These are phyloP conservation scores for Saccharomycopsis sp. DNA, from an alignment of 805 yeast genomes.

Conservation along the genomic window DNA sequence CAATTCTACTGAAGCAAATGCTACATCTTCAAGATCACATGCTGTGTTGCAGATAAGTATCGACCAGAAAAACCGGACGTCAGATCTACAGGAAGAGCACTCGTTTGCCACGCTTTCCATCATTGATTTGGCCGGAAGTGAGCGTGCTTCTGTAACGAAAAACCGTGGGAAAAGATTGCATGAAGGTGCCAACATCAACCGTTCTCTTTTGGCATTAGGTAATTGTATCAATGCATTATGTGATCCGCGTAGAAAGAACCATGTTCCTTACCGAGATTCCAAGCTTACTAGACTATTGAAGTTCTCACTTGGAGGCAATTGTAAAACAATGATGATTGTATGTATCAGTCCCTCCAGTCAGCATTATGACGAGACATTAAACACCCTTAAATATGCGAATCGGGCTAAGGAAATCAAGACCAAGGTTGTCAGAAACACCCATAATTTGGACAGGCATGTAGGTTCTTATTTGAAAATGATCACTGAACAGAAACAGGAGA, in stretches of 20 bases:
- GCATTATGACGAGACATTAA: slow-evolving; percentile 90
- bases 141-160: slow-evolving; percentile 83
- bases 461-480: slow-evolving; percentile 81
- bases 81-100: slow-evolving; percentile 60
- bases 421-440: slow-evolving; percentile 65
- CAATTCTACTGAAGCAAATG: slow-evolving; percentile 87
- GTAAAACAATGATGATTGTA: slow-evolving; percentile 93
- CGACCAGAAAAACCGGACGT: slow-evolving; percentile 49
- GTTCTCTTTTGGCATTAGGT: slow-evolving; percentile 81
- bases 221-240: slow-evolving; percentile 91
- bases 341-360: slow-evolving; percentile 82
- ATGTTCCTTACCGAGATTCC: slow-evolving; percentile 88
- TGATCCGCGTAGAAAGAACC: slow-evolving; percentile 57
- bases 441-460: slow-evolving; percentile 72
- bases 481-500: slow-evolving; percentile 70
- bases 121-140: slow-evolving; percentile 93
- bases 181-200: slow-evolving; percentile 93
- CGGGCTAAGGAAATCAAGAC: slow-evolving; percentile 89
- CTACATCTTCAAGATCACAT: slow-evolving; percentile 86
- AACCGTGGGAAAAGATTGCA: slow-evolving; percentile 74
- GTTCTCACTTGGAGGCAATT: slow-evolving; percentile 88
- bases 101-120: slow-evolving; percentile 76
- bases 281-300: slow-evolving; percentile 81
- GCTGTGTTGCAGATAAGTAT: slow-evolving; percentile 84
- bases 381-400: slow-evolving; percentile 86